Percentiles rank a stretch among this genome's conserved stretches.
Conservation (phyloP, 805 yeast species). For the Priceomyces melissophilus region DNA sequence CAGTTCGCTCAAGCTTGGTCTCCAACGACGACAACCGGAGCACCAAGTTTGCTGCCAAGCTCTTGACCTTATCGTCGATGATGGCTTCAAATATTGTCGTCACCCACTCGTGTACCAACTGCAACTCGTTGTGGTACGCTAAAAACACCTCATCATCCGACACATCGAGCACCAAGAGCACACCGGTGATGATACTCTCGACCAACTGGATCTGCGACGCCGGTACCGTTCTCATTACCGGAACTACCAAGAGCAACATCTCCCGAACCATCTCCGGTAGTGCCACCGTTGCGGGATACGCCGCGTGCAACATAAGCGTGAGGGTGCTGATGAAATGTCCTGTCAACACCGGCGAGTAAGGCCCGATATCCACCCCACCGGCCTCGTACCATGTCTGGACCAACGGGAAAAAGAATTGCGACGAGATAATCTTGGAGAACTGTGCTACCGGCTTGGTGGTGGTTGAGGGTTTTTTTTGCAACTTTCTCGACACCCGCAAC, state of each 20-base stretch:
- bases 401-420: conserved; percentile 53
- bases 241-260: conserved; percentile 33
- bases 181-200: conserved; percentile 38
- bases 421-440: conserved; percentile 44
- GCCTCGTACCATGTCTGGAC: conserved; percentile 49
- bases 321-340: conserved; percentile 61
- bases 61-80: conserved; percentile 34
- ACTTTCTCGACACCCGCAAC: conserved; percentile 38
- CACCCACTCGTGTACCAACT: conserved; percentile 25
- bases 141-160: conserved; percentile 24
- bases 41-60: conserved; percentile 39
- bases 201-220: conserved; percentile 31
- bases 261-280: conserved; percentile 58
- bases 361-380: conserved; percentile 47
- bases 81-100: conserved; percentile 29
- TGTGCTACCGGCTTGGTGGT: not conserved
- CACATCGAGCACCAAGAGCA: conserved; percentile 32
- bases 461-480: conserved; percentile 14
- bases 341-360: conserved; percentile 49
- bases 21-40: conserved; percentile 23
- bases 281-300: conserved; percentile 52
- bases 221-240: conserved; percentile 14
- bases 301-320: conserved; percentile 52
- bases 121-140: conserved; percentile 18
- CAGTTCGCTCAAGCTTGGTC: conserved; percentile 24